A percentile compares a stretch with the other conserved stretches of the same genome.
Conservation (phyloP, 2,329 filamentous ascomycete genomes). For the Fusarium sp. region DNA sequence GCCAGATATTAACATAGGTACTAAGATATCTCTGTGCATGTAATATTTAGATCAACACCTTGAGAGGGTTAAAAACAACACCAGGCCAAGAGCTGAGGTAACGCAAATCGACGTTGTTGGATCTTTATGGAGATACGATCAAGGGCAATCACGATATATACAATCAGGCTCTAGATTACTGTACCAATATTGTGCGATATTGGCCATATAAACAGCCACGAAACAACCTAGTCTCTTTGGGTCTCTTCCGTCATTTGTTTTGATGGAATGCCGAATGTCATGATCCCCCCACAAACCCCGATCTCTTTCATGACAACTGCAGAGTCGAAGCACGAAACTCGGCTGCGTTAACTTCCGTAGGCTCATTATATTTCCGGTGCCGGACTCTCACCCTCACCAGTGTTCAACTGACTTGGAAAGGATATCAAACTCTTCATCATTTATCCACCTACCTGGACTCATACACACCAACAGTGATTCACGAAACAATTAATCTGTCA, state of each 20-base stretch:
- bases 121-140: slow-evolving; percentile 11
- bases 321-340: slow-evolving; percentile 3
- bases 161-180: background rate
- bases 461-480: background rate
- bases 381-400: background rate
- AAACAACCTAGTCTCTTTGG: background rate
- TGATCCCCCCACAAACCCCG: slow-evolving; percentile 27
- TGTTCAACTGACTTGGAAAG: background rate
- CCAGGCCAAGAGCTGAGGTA: slow-evolving; percentile 25
- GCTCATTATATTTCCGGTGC: background rate
- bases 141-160: background rate
- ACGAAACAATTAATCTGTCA: background rate
- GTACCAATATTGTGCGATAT: background rate
- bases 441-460: background rate
- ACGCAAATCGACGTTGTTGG: slow-evolving; percentile 16
- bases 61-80: background rate
- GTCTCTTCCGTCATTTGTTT: slow-evolving; percentile 14
- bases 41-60: too few relatives aligned
- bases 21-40: too few relatives aligned
- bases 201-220: background rate
- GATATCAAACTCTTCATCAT: background rate
- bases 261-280: slow-evolving; percentile 21
- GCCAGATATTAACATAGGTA: too few relatives aligned
- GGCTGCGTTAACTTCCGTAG: background rate
- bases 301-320: slow-evolving; percentile 35